Evolutionary conservation across 129 eudicot species (phyloP).

Genomic region (Flaveria ramosissima): DNA sequence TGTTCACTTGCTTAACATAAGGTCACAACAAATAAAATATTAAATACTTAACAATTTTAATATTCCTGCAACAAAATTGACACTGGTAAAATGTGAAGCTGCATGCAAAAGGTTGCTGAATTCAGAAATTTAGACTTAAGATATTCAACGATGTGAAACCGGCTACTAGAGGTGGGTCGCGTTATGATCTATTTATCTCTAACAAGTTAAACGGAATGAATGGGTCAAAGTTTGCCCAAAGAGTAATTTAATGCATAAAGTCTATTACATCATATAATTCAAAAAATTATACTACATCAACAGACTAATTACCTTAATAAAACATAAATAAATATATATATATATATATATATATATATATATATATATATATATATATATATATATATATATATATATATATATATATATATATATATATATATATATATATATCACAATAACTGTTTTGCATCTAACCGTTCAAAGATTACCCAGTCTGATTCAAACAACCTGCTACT

Average conservation of each 20-base stretch:
- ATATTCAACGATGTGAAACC: background rate
- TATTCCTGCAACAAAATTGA: slow-evolving; percentile 1
- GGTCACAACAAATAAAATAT: background rate
- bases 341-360: too few relatives aligned
- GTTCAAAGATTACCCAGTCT: background rate
- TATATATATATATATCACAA: background rate
- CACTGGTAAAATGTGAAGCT: background rate
- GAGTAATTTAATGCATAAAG: background rate
- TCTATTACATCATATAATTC: background rate
- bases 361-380: too few relatives aligned
- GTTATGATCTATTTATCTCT: background rate
- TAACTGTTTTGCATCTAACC: slow-evolving; percentile 2
- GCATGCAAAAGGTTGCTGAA: background rate
- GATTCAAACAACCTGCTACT: background rate
- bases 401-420: background rate
- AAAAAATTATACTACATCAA: background rate
- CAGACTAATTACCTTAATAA: too few relatives aligned
- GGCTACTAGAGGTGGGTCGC: background rate
- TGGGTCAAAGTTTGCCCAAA: background rate
- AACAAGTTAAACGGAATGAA: background rate
- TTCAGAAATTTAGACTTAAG: background rate
- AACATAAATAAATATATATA: too few relatives aligned
- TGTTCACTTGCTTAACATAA: background rate
- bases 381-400: too few relatives aligned
- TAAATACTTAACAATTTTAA: background rate